Base-by-base conservation (phyloP, 495 filamentous ascomycete species). In the Aspergillus egyptiacus region DNA sequence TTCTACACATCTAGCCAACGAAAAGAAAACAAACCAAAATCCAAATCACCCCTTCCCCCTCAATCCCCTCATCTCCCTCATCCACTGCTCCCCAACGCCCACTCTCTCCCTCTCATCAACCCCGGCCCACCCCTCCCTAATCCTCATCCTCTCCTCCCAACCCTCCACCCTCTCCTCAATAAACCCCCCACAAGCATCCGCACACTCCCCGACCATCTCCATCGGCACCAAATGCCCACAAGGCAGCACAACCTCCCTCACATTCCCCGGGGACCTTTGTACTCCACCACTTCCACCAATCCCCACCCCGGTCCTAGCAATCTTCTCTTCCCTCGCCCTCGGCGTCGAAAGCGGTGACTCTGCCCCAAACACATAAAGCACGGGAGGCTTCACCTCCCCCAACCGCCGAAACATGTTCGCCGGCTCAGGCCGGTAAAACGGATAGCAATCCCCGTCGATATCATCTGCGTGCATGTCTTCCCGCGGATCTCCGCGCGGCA, bases 341-440 rank as follows among this genome's bases (percentile, higher is more conserved):
- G 78, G 73, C 0, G 50, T 14, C 0, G 76, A 79, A 15, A 89
- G 62, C 1, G 69, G 49, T 8, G 75, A 81, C 5, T 63, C 53
- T 11, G 55, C 49, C n/a, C 85, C 89, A 62, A 87, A 86, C 14
- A 93, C 57, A 66, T 84, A 94, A 17, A 93, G 62, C 5, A 82
- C 78, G 5, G 74, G 74, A 0, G 87, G 86, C 5, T 80, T 75
- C 18, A 95, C 54, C 42, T 74, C 54, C 0, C 77, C 75, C 3
- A 95, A 71, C 18, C 38, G 11, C 11, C 38, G 38, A 27, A 83
- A 80, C 17, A 79, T 79, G 17, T 57, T 53, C 13, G 64, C 54
- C 5, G 80, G 76, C 52, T 89, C 88, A 24, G 85, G 69, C 7
- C 82, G 72, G 68, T 88, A 86, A 63, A 88, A 84, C 4, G 76